phyloP scores from a whole-genome alignment of 164 flowering plant species.

The Nelumbo lutea region DNA sequence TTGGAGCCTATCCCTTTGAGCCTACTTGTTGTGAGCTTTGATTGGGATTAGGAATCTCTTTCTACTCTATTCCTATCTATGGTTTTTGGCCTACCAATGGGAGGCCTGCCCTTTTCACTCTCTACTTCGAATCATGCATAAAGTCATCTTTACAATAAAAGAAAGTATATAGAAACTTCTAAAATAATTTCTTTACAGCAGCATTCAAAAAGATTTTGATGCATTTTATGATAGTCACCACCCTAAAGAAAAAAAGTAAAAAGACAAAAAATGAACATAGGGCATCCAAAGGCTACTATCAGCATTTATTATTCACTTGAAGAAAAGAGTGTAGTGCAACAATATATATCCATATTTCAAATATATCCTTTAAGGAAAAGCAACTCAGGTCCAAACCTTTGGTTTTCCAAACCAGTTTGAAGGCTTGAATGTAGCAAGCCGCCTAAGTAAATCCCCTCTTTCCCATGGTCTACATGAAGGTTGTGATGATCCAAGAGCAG shows the following conservation, averaged over 20 bases:
- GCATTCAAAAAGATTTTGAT: too few species aligned
- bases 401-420: slow-evolving; percentile 89
- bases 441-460: slow-evolving; percentile 87
- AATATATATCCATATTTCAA: neutral
- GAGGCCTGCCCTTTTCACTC: too few species aligned
- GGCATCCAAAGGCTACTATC: neutral
- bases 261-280: neutral
- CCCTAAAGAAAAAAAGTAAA: neutral
- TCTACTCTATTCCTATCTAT: too few species aligned
- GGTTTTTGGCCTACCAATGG: too few species aligned
- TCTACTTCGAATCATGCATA: too few species aligned
- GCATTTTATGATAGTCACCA: too few species aligned
- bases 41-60: too few species aligned
- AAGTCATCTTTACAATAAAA: too few species aligned
- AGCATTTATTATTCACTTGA: neutral
- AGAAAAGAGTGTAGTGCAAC: neutral
- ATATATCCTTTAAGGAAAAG: neutral
- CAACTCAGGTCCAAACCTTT: slow-evolving; percentile 50
- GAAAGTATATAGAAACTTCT: too few species aligned
- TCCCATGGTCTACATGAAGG: slow-evolving; percentile 98
- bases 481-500: slow-evolving; percentile 69
- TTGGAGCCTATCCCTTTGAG: too few species aligned
- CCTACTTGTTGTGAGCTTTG: too few species aligned
- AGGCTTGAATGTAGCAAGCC: slow-evolving; percentile 87
- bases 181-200: too few species aligned